Evolutionary conservation across 1,284 basidiomycete species (phyloP).

Genomic region (Marasmius tenuissimus): DNA sequence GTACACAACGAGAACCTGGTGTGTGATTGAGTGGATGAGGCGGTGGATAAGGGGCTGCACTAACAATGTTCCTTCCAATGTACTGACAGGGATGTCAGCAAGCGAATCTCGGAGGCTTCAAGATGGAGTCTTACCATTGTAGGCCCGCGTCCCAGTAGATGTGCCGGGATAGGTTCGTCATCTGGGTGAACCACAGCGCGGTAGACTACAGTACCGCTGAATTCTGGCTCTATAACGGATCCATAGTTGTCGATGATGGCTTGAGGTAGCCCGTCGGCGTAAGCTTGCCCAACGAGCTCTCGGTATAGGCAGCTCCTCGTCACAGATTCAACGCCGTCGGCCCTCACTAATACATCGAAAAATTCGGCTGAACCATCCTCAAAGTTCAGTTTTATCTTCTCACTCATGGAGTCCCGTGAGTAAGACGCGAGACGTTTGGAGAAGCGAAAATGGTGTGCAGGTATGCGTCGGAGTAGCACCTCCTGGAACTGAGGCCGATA

Average conservation of each 20-base stretch:
- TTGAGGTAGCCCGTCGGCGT: background rate
- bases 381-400: background rate
- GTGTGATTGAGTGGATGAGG: background rate
- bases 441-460: background rate
- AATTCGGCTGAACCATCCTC: background rate
- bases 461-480: background rate
- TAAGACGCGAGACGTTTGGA: background rate
- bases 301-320: background rate
- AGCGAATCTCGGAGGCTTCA: background rate
- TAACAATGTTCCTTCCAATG: background rate
- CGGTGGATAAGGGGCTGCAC: background rate
- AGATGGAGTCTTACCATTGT: too few species aligned
- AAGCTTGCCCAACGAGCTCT: background rate
- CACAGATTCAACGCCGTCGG: background rate
- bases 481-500: background rate
- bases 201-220: background rate
- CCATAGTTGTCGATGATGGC: background rate
- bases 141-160: too few species aligned
- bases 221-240: background rate
- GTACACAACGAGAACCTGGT: background rate
- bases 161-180: background rate
- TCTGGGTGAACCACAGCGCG: background rate
- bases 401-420: background rate
- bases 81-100: background rate
- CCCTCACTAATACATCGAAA: background rate